Base-by-base conservation (phyloP, 2,329 filamentous ascomycete genomes). In the Basipetospora chlamydospora region DNA sequence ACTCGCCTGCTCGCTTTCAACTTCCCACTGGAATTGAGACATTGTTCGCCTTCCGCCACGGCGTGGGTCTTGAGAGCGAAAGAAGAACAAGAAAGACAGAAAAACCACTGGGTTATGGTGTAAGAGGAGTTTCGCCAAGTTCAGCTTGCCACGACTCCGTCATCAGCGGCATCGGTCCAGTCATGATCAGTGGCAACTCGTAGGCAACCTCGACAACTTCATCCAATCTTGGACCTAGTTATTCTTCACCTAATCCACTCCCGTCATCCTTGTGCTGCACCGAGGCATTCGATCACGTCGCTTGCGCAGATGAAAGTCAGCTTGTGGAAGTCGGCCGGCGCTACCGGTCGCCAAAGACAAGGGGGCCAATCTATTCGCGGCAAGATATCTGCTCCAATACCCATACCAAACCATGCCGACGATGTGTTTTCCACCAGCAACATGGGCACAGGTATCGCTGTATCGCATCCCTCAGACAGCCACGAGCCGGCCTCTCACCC, bases 311-410 rank as follows among this genome's bases (percentile, higher is more conserved):
- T 61, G 56, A 61, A 58, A 45, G 47, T 48, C 42, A 52, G 53
- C 33, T 47, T 67, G 29, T 70, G 67, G 56, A 69, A 63, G 49
- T 53, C 59, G 35, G 45, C 55, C 23, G 50, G 64, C 37, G 56
- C 48, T 46, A 47, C 56, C 44, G 56, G 57, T 43, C 56, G 58
- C 43, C 57, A 54, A 38, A 61, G n/a, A n/a, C n/a, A 60, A 44
- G 51, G 58, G 26, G 54, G 53, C 39, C 55, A 60, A 44, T 64
- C 66, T 23, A 67, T 77, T 42, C 66, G 73, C 26, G 72, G 71
- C 42, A 69, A 65, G 44, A 77, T 77, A 42, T 77, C 72, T 21
- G 64, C 61, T 6, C 74, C 74, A 11, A 77, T 77, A 33, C 71
- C 71, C 2, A 66, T 77, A 16, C 51, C 57, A 13, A 56, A 52